Base-by-base conservation (phyloP, 2,329 filamentous ascomycete species). In the Cladosporium phlei region DNA sequence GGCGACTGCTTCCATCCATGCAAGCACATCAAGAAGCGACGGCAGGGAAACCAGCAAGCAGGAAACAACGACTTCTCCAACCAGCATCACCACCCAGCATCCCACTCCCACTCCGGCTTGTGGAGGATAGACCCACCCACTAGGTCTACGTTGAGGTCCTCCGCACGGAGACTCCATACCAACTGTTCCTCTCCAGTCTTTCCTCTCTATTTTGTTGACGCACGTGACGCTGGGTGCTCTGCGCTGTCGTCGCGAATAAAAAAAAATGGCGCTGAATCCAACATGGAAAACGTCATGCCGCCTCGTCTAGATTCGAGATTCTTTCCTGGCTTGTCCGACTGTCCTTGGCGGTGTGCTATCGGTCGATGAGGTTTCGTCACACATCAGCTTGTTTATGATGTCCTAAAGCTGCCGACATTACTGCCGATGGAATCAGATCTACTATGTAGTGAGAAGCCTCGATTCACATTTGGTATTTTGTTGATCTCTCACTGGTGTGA, bases 61-160 rank as follows among this genome's bases (percentile, higher is more conserved):
- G n/a, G n/a, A n/a, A n/a, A n/a, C n/a, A n/a, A n/a, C n/a, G n/a
- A n/a, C n/a, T n/a, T n/a, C n/a, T n/a, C n/a, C n/a, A n/a, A n/a
- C n/a, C n/a, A n/a, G n/a, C n/a, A n/a, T 34, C 35, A 25, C 35
- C 37, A 35, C 17, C 6, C 11, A 17, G 19, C 33, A 39, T 39
- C 37, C 37, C 37, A 39, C 37, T 33, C 25, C 42, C 24, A n/a
- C n/a, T n/a, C n/a, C 34, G 34, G 30, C 25, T 45, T 17, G 42
- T 45, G 33, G 42, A 28, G 28, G 24, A 25, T n/a, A 19, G 39
- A 19, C 32, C 42, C 42, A 45, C 42, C n/a, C n/a, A n/a, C n/a
- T n/a, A n/a, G n/a, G n/a, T n/a, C 32, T 45, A 8, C 40, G 32
- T 45, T 45, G 40, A 34, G 29, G 20, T 12, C 8, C 19, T 14